These are phyloP conservation scores for Aphanocladium album DNA, from an alignment of 2,329 filamentous ascomycete species.

Conservation along the genomic window DNA sequence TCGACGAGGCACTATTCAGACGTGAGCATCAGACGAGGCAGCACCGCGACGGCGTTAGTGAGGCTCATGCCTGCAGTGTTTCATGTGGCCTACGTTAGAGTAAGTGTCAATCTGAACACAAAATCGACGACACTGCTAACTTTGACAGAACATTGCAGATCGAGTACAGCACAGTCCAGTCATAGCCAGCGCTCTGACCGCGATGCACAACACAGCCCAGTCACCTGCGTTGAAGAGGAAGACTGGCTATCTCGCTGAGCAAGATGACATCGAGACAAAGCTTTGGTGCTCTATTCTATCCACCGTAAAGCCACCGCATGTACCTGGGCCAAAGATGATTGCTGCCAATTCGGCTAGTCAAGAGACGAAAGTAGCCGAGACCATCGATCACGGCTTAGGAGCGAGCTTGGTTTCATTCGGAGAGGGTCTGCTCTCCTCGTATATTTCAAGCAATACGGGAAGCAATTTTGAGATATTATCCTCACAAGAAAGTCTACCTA, in stretches of 20 bases:
- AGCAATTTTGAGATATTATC: not conserved
- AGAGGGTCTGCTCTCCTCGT: not conserved
- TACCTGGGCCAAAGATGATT: not conserved
- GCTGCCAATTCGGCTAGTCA: not conserved
- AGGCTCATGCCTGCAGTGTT: conserved; percentile 32
- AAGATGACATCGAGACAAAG: not conserved
- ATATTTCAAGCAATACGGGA: not conserved
- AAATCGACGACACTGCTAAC: not conserved
- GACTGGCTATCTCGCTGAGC: conserved; percentile 14
- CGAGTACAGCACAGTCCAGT: conserved; percentile 23
- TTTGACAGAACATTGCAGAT: conserved; percentile 21
- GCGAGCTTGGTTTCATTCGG: not conserved
- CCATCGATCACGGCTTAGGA: not conserved
- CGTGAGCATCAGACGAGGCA: conserved; percentile 18
- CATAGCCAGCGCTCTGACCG: conserved; percentile 27
- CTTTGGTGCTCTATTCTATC: not conserved
- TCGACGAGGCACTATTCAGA: conserved; percentile 19
- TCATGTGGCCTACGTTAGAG: conserved; percentile 30
- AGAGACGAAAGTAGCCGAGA: not conserved
- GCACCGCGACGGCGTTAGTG: conserved; percentile 20
- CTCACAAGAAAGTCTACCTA: not conserved
- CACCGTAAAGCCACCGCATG: not conserved
- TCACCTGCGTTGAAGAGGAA: conserved; percentile 30
- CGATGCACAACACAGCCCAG: conserved; percentile 28
- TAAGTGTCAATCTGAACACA: conserved; percentile 12